Base-by-base conservation (phyloP, 192 early-diverging fungal genomes). In the Entomortierella beljakovae region DNA sequence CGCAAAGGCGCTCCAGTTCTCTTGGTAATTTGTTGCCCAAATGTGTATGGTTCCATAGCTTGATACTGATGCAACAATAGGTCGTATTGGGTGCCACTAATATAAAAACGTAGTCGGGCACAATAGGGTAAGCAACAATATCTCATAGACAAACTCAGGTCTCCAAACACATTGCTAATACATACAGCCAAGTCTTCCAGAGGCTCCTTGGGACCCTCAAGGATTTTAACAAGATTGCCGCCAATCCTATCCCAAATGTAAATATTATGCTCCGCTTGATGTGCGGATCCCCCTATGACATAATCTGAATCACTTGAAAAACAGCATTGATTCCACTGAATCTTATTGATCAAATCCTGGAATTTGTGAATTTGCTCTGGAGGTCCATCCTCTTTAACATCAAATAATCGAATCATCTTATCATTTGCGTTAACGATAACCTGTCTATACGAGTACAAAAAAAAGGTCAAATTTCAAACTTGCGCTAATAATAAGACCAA, bases 1-100 rank as follows among this genome's bases (percentile, higher is more conserved):
- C 18, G 94, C 94, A 86, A 97, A 96, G 31, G 96, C 93, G 54
- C 92, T 94, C 92, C 95, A 98, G 66, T 95, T 94, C 59, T 97
- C 92, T 32, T 91, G 88, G 22, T 91, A 90, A 22, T 84, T 90
- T 20, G 87, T 86, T 35, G 88, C 84, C 98, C 97, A 99, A 23
- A 97, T 86, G 70, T 93, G 92, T n/a, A 98, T 89, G 6, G 84
- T 90, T 20, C 95, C 96, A 68, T 88, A 93, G 1, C 86, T 85
- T 22, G 94, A 92, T 0, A 97, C 89, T 0, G 96, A 95, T 1
- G 89, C 92, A 29, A 97, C 86, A 28, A 96, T 91, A 0, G 96
- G 95, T 26, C 91, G 85, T 33, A 87, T 82, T 1, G 98, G 96
- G 64, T 99, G 98, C 88, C 94, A 94, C 90, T 92, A 61, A 50